Evolutionary conservation across 176 grass and related monocot species (phyloP).

Genomic region (Raddia guianensis): DNA sequence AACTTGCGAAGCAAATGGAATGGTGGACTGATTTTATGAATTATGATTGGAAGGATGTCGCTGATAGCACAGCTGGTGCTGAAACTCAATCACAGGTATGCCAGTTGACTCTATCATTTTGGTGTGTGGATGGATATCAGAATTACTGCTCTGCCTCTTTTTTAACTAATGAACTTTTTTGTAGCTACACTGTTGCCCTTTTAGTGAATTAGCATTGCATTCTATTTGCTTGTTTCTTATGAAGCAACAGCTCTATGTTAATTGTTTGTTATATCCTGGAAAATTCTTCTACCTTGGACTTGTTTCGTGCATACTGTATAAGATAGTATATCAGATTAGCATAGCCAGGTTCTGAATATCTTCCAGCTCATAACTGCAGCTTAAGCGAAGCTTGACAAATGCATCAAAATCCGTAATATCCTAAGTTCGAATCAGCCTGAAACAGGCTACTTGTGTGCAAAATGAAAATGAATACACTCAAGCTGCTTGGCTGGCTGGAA

Average conservation of each 20-base stretch:
- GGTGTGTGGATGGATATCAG: neutral
- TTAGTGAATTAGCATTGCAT: neutral
- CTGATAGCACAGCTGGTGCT: conserved; percentile 33
- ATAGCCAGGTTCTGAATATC: neutral
- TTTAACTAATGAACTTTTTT: neutral
- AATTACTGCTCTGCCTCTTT: neutral
- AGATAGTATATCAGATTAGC: neutral
- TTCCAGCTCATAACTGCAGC: neutral
- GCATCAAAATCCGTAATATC: neutral
- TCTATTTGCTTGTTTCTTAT: neutral
- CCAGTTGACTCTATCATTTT: conserved; percentile 2
- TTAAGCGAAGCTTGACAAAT: neutral
- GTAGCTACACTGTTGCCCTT: neutral
- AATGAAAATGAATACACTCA: neutral
- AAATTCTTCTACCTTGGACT: neutral
- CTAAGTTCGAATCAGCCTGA: neutral
- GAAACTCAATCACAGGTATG: conserved; percentile 49
- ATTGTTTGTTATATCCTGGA: neutral
- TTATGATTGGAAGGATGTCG: conserved; percentile 49
- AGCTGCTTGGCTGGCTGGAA: neutral
- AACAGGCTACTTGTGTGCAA: neutral
- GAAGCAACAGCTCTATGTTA: neutral
- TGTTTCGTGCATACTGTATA: neutral
- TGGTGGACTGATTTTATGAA: conserved; percentile 65
- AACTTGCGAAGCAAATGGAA: conserved; percentile 60